Conservation (phyloP, 805 yeast species). For the Torulaspora gathmanii region DNA sequence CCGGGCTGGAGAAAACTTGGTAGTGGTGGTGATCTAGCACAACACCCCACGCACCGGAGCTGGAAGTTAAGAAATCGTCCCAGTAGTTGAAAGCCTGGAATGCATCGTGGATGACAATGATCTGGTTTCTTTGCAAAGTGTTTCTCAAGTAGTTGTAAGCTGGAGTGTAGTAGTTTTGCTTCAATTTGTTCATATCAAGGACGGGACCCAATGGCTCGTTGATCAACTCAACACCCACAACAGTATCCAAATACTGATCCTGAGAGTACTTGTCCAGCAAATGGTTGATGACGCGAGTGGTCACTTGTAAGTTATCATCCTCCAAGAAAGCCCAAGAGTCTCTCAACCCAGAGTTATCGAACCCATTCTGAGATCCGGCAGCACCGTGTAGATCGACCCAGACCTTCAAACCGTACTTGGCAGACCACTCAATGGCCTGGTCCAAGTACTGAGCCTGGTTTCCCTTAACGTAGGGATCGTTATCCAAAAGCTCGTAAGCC, state of each 20-base stretch:
- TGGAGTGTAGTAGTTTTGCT: conserved; percentile 48
- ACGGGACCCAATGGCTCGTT: conserved; percentile 85
- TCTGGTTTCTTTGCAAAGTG: conserved; percentile 44
- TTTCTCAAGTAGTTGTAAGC: conserved; percentile 65
- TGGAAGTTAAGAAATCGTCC: conserved; percentile 48
- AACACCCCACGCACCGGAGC: conserved; percentile 54
- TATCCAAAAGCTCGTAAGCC: conserved; percentile 63
- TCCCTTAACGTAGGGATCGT: conserved; percentile 86
- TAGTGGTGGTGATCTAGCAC: conserved; percentile 87
- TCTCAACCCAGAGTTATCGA: conserved; percentile 86
- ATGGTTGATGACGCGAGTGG: conserved; percentile 50
- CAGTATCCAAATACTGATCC: conserved; percentile 58
- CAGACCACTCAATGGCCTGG: conserved; percentile 72
- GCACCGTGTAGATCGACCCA: conserved; percentile 95
- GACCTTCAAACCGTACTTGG: conserved; percentile 55
- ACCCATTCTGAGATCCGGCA: conserved; percentile 96
- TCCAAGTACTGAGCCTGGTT: conserved; percentile 63
- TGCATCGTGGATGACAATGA: conserved; percentile 78
- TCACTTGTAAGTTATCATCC: conserved; percentile 46
- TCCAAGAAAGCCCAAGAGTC: conserved; percentile 53
- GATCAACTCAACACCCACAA: conserved; percentile 76
- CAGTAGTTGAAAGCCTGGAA: conserved; percentile 59
- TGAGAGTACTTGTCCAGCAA: conserved; percentile 63
- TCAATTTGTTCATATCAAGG: conserved; percentile 54
- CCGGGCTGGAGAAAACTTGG: conserved; percentile 69